Base-by-base conservation (phyloP, 495 filamentous ascomycete genomes). In the Penicillium turbatum region DNA sequence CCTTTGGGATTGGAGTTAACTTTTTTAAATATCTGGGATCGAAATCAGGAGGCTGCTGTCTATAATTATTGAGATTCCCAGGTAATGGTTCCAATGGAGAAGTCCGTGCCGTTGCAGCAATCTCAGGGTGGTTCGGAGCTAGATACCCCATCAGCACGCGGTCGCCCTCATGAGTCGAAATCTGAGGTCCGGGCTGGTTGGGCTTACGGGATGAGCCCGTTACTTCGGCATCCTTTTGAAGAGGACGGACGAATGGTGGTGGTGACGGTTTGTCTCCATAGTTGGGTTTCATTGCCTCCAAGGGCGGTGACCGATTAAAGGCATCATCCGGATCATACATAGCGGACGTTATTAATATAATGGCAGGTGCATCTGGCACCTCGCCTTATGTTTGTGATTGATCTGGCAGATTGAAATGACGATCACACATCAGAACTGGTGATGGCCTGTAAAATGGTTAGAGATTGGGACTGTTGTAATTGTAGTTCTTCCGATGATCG, bases 301-400 rank as follows among this genome's bases (percentile, higher is more conserved):
- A 57, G 29, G 57, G 61, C 32, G 72, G 72, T 15, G 69, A 71
- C 51, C 59, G 61, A 49, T 69, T 61, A 53, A 58, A 63, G 54
- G 56, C 70, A 54, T 78, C 74, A 55, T 78, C 72, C 54, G 70
- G 65, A 61, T 79, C 75, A 64, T 76, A 77, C 54, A 64, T 67
- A 47, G 71, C 67, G 47, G 56, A 58, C 48, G 58, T 70, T 69
- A 77, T 77, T 60, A 62, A 67, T 64, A 60, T 68, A 60, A 57
- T 31, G 53, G 64, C 49, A 54, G 56, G 58, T 65, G 71, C 66
- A 74, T 72, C 49, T 66, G 67, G 62, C 59, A 66, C 67, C 59
- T 55, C 54, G 51, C 49, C 39, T 38, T 50, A 49, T 29, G 26
- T n/a, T 36, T 50, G 24, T 1, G 59, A 16, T 32, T 48, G 41